phyloP scores from a whole-genome alignment of 148 eudicot genomes.

The Camellia lanceoleosa region DNA sequence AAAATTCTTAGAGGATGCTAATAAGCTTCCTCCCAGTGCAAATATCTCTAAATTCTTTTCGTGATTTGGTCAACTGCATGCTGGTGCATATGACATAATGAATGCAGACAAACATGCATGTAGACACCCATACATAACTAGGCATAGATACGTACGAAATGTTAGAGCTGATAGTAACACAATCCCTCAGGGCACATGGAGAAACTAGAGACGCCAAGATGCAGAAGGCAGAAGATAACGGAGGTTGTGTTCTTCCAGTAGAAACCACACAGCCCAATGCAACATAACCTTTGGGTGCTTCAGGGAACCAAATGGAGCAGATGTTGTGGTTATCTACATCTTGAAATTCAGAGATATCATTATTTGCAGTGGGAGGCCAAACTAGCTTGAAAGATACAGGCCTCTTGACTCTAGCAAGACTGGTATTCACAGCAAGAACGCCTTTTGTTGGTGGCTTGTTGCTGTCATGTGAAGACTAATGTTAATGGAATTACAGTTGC shows the following conservation, averaged over 20 bases:
- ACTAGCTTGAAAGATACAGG: constrained; percentile 77
- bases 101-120: background rate
- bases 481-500: background rate
- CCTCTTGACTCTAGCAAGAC: constrained; percentile 76
- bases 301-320: constrained; percentile 93
- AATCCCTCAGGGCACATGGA: constrained; percentile 78
- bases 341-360: constrained; percentile 31
- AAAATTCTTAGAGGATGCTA: background rate
- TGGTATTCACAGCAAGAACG: constrained; percentile 84
- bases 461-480: constrained; percentile 31
- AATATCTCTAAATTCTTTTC: background rate
- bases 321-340: constrained; percentile 16
- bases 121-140: constrained; percentile 2
- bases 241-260: constrained; percentile 62
- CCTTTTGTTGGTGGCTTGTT: constrained; percentile 96
- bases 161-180: constrained; percentile 46
- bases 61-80: background rate
- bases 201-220: constrained; percentile 73
- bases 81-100: background rate
- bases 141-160: constrained; percentile 45
- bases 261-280: constrained; percentile 99
- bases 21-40: background rate
- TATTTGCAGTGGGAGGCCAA: constrained; percentile 53
- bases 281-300: constrained; percentile 86
- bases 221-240: constrained; percentile 73